Base-by-base conservation (phyloP, 306 rosid genomes). In the Myrica gale region DNA sequence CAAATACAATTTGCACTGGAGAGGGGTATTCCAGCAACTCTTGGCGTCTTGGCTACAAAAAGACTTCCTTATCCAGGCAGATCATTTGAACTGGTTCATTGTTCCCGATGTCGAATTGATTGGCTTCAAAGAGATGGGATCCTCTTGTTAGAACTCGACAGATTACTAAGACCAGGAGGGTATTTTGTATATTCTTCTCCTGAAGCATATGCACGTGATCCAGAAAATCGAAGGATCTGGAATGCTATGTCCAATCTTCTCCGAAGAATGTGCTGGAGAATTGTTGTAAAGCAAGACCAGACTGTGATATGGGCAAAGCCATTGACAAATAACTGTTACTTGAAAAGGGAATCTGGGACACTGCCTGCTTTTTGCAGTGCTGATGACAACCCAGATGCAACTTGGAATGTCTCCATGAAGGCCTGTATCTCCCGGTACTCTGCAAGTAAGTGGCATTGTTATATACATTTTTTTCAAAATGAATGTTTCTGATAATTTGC, bases 1-100 rank as follows among this genome's bases (percentile, higher is more conserved):
- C 92, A 88, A 51, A 88, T 88, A 79, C 92, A 88, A 20, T 88
- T 88, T 80, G 92, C 92, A 58, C 82, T 88, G 50, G 92, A 86
- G 79, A 83, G 92, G 80, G 92, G 92, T 43, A 84, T 88, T 79
- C 92, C 92, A 10, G 82, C 92, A 48, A 83, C 92, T 65, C 92
- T 88, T 56, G 92, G 92, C 46, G 86, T 88, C 69, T 77, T 88
- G 89, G 92, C 80, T 63, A 88, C 89, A 69, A 88, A 88, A 80
- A 88, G 90, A 43, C 90, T 88, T 72, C 87, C 90, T 45, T 88
- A 88, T 82, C 89, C 91, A 9, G 83, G 91, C 79, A 83, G 88
- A 81, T 85, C 91, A 39, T 88, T 88, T 81, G 91, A 88, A 68
- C 78, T 88, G 78, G 87, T 80, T 54, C 91, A 88, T 82, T 88